Percentiles rank a stretch among this genome's conserved stretches.
phyloP scores from a whole-genome alignment of 164 flowering plant species.

The Brasenia schreberi region DNA sequence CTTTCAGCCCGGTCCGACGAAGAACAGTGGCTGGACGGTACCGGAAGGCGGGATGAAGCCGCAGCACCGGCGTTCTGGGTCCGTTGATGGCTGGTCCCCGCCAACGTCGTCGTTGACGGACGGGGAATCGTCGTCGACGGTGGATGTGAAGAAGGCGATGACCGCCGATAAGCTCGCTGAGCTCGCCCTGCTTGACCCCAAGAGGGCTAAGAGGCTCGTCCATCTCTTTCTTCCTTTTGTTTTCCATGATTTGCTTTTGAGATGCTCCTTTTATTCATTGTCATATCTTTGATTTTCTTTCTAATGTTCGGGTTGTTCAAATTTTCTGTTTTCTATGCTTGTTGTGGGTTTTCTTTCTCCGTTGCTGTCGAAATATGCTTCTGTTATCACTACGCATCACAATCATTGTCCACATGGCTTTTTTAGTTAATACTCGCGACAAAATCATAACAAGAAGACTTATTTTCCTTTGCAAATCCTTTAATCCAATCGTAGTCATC shows the following conservation, averaged over 20 bases:
- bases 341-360: too few species aligned
- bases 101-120: conserved; percentile 15
- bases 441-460: too few species aligned
- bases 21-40: conserved; percentile 13
- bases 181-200: conserved; percentile 11
- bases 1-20: conserved; percentile 12
- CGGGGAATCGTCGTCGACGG: conserved; percentile 12
- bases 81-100: conserved; percentile 51
- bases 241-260: neutral
- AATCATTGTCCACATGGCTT: too few species aligned
- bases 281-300: neutral
- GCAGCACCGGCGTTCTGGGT: conserved; percentile 49
- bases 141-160: conserved; percentile 20
- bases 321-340: neutral
- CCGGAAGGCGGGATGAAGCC: conserved; percentile 16
- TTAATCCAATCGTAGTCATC: too few species aligned
- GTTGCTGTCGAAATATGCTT: too few species aligned
- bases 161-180: conserved; percentile 13
- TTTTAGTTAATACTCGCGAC: too few species aligned
- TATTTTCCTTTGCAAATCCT: too few species aligned
- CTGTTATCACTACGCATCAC: too few species aligned
- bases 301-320: neutral
- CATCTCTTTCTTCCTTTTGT: neutral
- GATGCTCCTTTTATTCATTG: neutral
- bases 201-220: conserved; percentile 11